Percentiles rank a stretch among this genome's conserved stretches.
Conservation (phyloP, 208 protist species). For the Spongospora subterranea region DNA sequence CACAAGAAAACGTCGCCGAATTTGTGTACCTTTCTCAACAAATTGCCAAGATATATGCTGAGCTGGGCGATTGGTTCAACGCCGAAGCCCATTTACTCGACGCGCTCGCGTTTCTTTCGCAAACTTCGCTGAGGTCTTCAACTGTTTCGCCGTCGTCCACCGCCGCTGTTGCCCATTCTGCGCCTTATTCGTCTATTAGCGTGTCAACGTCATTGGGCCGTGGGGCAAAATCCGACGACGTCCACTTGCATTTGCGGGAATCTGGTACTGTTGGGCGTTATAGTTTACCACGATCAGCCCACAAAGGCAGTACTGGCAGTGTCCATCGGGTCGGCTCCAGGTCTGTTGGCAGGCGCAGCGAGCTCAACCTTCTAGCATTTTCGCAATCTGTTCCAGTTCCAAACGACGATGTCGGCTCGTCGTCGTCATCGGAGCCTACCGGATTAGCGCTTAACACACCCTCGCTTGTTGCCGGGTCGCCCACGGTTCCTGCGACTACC, state of each 20-base stretch:
- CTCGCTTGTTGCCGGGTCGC: neutral
- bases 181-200: neutral
- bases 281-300: neutral
- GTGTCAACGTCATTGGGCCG: neutral
- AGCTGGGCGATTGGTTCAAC: neutral
- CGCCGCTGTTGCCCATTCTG: neutral
- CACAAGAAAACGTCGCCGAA: conserved; percentile 55
- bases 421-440: neutral
- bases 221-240: neutral
- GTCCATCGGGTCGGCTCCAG: neutral
- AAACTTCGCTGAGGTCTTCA: neutral
- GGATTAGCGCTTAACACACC: neutral
- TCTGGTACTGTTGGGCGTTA: conserved; percentile 43
- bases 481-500: neutral
- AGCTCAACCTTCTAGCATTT: neutral
- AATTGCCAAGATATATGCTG: conserved; percentile 22
- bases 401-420: neutral
- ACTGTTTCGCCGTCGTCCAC: neutral
- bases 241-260: neutral
- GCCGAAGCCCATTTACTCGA: conserved; percentile 29
- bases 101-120: conserved; percentile 8
- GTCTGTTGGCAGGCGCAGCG: neutral
- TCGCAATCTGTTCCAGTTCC: neutral
- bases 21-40: conserved; percentile 44
- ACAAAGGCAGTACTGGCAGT: neutral